These are phyloP conservation scores for Ophiostoma australiae DNA, from an alignment of 2,329 filamentous ascomycete genomes.

Conservation along the genomic window DNA sequence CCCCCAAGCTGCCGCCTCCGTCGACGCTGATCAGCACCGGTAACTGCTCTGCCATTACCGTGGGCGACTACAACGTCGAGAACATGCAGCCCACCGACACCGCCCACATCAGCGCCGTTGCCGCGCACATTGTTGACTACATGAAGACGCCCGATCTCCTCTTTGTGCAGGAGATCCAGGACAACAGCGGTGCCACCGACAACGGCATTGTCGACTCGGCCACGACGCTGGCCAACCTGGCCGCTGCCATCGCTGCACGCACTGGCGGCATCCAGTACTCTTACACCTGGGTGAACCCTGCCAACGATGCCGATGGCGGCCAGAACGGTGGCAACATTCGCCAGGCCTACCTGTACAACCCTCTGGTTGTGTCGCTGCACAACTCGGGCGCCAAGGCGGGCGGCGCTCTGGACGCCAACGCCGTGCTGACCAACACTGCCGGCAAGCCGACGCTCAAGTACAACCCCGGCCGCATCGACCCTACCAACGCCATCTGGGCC, in stretches of 20 bases:
- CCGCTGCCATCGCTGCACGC: conserved; percentile 46
- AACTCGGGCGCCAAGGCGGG: conserved; percentile 53
- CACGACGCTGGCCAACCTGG: conserved; percentile 53
- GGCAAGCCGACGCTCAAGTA: conserved; percentile 46
- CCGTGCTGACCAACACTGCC: conserved; percentile 51
- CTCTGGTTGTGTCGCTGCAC: conserved; percentile 53
- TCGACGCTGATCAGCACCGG: conserved; percentile 51
- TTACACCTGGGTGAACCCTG: conserved; percentile 56
- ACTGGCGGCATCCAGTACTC: conserved; percentile 52
- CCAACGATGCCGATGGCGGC: conserved; percentile 59
- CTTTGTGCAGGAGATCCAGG: conserved; percentile 68
- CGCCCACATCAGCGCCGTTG: conserved; percentile 52
- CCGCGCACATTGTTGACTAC: conserved; percentile 60
- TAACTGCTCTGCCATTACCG: conserved; percentile 56
- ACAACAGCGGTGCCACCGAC: conserved; percentile 57
- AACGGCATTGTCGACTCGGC: conserved; percentile 55
- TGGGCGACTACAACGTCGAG: conserved; percentile 66
- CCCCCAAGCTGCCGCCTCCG: conserved; percentile 45
- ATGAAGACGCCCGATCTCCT: conserved; percentile 60
- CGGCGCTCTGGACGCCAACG: conserved; percentile 48
- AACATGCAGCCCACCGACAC: conserved; percentile 55
- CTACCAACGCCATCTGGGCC: conserved; percentile 54
- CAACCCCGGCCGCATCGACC: conserved; percentile 66
- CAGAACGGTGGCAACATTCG: conserved; percentile 68
- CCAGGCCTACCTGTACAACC: conserved; percentile 63